Conservation (phyloP, 306 rosid species). For the Erythrophleum fordii region DNA sequence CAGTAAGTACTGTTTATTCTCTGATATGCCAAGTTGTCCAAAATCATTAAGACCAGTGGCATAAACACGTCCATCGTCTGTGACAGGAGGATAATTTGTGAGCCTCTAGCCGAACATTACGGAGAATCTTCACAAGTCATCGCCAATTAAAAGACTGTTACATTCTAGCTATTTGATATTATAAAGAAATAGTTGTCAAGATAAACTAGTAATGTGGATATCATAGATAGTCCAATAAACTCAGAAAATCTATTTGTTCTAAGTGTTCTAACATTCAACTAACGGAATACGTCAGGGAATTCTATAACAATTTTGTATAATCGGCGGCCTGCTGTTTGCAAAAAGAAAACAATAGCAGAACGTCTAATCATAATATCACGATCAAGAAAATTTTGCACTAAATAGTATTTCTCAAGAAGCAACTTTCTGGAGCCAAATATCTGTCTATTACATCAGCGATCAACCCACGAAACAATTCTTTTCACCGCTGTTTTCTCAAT, state of each 20-base stretch:
- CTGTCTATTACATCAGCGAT: background rate
- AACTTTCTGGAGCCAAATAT: constrained; percentile 15
- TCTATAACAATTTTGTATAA: background rate
- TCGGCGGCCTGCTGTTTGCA: background rate
- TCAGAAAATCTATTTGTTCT: background rate
- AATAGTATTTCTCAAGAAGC: background rate
- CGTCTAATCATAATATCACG: background rate
- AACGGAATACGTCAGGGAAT: background rate
- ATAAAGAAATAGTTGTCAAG: constrained; percentile 24
- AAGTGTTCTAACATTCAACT: background rate
- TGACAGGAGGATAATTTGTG: constrained; percentile 57
- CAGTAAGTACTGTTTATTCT: constrained; percentile 49
- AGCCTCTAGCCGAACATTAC: constrained; percentile 49
- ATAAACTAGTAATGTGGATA: constrained; percentile 14
- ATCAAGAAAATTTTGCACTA: background rate
- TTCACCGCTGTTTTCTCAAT: background rate
- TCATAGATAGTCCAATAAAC: background rate
- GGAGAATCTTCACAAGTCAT: constrained; percentile 52
- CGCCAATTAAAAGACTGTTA: constrained; percentile 40
- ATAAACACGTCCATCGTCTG: constrained; percentile 74
- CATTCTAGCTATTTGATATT: constrained; percentile 26
- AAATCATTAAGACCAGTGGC: constrained; percentile 93
- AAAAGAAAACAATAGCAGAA: background rate
- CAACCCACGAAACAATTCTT: background rate
- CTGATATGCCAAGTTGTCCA: constrained; percentile 81